Evolutionary conservation across 345 rosid genomes (phyloP), one percentile per base, ranked within the genome.

Genomic region (Corchorus capsularis): DNA sequence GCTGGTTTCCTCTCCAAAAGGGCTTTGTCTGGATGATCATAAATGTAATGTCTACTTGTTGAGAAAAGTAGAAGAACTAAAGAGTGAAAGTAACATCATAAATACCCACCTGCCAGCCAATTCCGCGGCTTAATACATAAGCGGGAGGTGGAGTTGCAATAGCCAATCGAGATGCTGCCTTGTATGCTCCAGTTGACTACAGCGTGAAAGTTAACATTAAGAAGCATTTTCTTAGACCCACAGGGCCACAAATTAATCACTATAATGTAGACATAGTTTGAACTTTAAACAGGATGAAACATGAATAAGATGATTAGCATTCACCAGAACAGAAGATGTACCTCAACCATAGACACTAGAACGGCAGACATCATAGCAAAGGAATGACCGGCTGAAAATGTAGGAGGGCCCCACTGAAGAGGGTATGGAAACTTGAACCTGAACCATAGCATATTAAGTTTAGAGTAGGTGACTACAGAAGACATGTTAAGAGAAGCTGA

Each of bases 81-180:
- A 47, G 13, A 52, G 14, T 8, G 37, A 60, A 22, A 83, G 61
- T 11, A 39, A 34, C 1, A 13, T 59, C 35, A 54, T 76, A 77
- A 19, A 63, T 35, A 73, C 79, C 84, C 69, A 91, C 98, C 97
- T 93, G 99, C 98, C 98, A 94, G 77, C 99, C 99, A 76, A 96
- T 94, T 34, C 99, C 98, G 46, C 98, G 93, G 81, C 98, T 94
- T 82, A 94, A 77, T 37, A 96, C 97, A 76, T 91, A 93, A 60
- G 99, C 99, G 32, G 98, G 99, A 80, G 99, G 99, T 0, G 99
- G 98, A 12, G 99, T 96, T 74, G 99, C 99, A 76, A 92, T 94
- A 41, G 98, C 97, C 79, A 96, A 83, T 22, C 98, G 90, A 60
- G 99, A 90, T 72, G 99, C 99, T 39, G 97, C 99, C 83, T 89